Evolutionary conservation across 192 early-diverging fungal species (phyloP).

Genomic region (Linnemannia zychae): DNA sequence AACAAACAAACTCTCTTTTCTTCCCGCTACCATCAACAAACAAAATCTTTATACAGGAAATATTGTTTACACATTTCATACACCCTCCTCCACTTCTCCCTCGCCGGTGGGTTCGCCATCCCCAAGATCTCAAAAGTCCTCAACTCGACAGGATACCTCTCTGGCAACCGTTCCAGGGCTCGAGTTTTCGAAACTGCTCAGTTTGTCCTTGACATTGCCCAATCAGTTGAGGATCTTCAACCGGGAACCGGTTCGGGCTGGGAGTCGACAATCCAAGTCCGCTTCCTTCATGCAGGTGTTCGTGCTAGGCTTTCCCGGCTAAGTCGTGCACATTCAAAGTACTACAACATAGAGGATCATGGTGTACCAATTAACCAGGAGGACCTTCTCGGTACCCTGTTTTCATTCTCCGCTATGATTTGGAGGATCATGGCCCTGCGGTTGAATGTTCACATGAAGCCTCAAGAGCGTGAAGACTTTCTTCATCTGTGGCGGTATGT

Average conservation of each 20-base stretch:
- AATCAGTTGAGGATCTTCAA: not conserved
- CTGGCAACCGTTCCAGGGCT: not conserved
- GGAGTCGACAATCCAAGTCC: conserved; percentile 29
- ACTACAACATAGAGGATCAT: conserved; percentile 4
- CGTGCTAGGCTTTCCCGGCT: conserved; percentile 6
- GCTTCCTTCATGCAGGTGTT: conserved; percentile 24
- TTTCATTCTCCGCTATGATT: conserved; percentile 26
- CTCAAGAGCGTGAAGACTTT: conserved; percentile 51
- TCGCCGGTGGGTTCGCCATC: conserved; percentile 10
- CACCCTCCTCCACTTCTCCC: conserved; percentile 14
- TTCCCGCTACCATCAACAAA: too few relatives aligned
- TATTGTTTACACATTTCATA: conserved; percentile 9
- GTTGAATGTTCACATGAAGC: conserved; percentile 24
- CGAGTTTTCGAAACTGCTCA: conserved; percentile 27
- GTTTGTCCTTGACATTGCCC: conserved; percentile 15
- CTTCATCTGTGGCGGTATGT: conserved; percentile 62
- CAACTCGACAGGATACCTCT: conserved; percentile 18
- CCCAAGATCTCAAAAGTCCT: conserved; percentile 19
- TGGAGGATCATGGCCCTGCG: conserved; percentile 15
- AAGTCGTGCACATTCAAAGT: conserved; percentile 3
- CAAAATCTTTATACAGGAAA: not conserved
- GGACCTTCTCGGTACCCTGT: conserved; percentile 14
- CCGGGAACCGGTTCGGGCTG: conserved; percentile 9
- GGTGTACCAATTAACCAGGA: conserved; percentile 39
- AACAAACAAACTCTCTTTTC: not conserved